phyloP scores from a whole-genome alignment of 1,284 basidiomycete species.

The Lentinus polychrous region DNA sequence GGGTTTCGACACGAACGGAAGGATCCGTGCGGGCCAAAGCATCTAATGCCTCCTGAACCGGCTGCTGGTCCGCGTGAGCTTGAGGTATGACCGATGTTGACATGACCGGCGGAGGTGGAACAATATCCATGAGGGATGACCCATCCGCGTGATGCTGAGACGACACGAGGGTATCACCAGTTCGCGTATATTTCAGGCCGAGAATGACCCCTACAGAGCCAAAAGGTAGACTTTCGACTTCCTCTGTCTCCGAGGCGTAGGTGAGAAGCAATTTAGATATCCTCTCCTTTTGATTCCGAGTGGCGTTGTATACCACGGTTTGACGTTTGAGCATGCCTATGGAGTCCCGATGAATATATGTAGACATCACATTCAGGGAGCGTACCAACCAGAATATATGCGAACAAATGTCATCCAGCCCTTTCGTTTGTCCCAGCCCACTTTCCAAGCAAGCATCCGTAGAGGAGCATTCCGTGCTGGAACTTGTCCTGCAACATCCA shows the following conservation, averaged over 20 bases:
- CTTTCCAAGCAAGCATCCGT: constrained; percentile 81
- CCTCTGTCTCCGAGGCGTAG: constrained; percentile 74
- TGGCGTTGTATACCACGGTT: constrained; percentile 60
- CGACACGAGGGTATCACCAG: constrained; percentile 80
- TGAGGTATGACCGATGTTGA: constrained; percentile 77
- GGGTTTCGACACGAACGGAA: constrained; percentile 68
- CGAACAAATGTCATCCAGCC: constrained; percentile 92
- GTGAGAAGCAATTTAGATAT: constrained; percentile 74
- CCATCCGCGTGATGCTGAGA: constrained; percentile 28
- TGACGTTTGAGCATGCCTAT: constrained; percentile 65
- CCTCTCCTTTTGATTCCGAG: constrained; percentile 64
- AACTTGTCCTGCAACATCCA: constrained; percentile 47
- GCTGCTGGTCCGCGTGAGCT: constrained; percentile 72
- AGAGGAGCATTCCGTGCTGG: constrained; percentile 43
- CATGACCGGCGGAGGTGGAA: constrained; percentile 70
- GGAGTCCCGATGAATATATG: constrained; percentile 1
- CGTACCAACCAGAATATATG: constrained; percentile 70
- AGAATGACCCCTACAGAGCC: constrained; percentile 84
- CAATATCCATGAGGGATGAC: constrained; percentile 56
- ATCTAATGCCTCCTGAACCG: constrained; percentile 69
- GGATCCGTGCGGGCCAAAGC: constrained; percentile 82
- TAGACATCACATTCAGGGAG: background rate
- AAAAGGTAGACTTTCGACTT: constrained; percentile 76
- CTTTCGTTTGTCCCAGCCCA: constrained; percentile 74
- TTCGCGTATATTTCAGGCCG: constrained; percentile 77